Percentiles rank a stretch among this genome's conserved stretches.
phyloP scores from a whole-genome alignment of 2,329 filamentous ascomycete species.

The Trichophyton schoenleinii region DNA sequence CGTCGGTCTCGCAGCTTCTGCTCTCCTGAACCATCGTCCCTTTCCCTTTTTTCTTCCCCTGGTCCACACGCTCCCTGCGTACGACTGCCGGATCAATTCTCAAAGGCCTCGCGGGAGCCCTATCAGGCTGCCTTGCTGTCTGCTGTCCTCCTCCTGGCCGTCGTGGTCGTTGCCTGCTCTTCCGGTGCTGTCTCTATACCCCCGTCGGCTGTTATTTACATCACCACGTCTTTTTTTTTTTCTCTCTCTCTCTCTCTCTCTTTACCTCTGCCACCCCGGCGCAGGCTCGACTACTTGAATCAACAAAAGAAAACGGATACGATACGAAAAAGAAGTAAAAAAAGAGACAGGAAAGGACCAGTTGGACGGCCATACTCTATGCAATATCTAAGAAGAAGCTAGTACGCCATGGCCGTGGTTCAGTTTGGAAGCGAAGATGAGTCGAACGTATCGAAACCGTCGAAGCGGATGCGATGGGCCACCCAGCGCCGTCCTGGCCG shows the following conservation, averaged over 20 bases:
- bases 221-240: not conserved
- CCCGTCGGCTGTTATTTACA: not conserved
- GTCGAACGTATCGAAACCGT: conserved; percentile 45
- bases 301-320: not conserved
- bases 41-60: not conserved
- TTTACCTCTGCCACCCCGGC: not conserved
- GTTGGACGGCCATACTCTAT: not conserved
- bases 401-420: conserved; percentile 26
- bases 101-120: not conserved
- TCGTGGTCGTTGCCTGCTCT: not conserved
- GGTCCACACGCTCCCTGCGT: not conserved
- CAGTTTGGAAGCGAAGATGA: conserved; percentile 24
- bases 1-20: not conserved
- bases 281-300: not conserved
- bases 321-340: not conserved
- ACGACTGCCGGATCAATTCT: not conserved
- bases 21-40: not conserved
- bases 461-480: conserved; percentile 84
- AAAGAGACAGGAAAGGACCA: not conserved
- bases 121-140: not conserved
- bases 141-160: not conserved
- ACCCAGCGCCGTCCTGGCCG: conserved; percentile 74
- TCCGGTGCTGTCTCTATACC: not conserved
- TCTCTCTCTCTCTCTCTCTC: not conserved
- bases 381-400: not conserved